These are phyloP conservation scores for Nothopassalora personata DNA, from an alignment of 2,329 filamentous ascomycete genomes.

Conservation along the genomic window DNA sequence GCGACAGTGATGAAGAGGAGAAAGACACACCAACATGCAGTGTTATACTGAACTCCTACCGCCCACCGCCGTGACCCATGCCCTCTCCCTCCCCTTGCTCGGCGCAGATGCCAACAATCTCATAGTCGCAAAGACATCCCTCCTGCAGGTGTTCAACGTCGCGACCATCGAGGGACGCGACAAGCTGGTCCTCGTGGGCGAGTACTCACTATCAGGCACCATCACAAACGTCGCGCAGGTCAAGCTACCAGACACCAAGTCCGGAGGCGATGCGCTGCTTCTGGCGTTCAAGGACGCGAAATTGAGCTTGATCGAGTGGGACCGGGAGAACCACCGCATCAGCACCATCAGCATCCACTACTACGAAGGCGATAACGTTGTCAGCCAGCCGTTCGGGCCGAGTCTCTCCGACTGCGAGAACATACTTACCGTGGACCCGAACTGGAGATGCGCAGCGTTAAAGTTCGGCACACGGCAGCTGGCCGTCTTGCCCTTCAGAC, in stretches of 20 bases:
- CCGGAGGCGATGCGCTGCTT: slow-evolving; percentile 77
- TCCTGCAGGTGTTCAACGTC: slow-evolving; percentile 79
- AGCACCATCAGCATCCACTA: slow-evolving; percentile 93
- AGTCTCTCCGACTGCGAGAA: slow-evolving; percentile 71
- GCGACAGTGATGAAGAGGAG: slow-evolving; percentile 1
- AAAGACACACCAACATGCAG: slow-evolving; percentile 60
- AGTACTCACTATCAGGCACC: slow-evolving; percentile 78
- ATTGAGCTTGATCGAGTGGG: slow-evolving; percentile 90
- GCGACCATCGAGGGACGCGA: slow-evolving; percentile 7
- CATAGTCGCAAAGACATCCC: slow-evolving; percentile 83
- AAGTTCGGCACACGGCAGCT: slow-evolving; percentile 86
- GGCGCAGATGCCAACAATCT: slow-evolving; percentile 74
- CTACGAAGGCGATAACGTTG: slow-evolving; percentile 83
- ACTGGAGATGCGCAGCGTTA: slow-evolving; percentile 86
- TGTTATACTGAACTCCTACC: slow-evolving; percentile 94
- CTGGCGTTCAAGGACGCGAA: slow-evolving; percentile 87
- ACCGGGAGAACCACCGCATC: slow-evolving; percentile 70
- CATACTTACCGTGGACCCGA: slow-evolving; percentile 80
- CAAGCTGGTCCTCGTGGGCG: slow-evolving; percentile 77
- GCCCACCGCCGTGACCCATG: slow-evolving; percentile 89
- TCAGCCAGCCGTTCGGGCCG: slow-evolving; percentile 63
- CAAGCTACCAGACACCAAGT: slow-evolving; percentile 65
- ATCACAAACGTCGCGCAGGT: slow-evolving; percentile 77
- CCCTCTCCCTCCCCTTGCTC: slow-evolving; percentile 71
- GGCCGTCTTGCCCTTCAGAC: slow-evolving; percentile 88